A percentile compares a stretch with the other conserved stretches of the same genome.
These are phyloP conservation scores for Bacidia rubella DNA, from an alignment of 495 filamentous ascomycete species.

Conservation along the genomic window DNA sequence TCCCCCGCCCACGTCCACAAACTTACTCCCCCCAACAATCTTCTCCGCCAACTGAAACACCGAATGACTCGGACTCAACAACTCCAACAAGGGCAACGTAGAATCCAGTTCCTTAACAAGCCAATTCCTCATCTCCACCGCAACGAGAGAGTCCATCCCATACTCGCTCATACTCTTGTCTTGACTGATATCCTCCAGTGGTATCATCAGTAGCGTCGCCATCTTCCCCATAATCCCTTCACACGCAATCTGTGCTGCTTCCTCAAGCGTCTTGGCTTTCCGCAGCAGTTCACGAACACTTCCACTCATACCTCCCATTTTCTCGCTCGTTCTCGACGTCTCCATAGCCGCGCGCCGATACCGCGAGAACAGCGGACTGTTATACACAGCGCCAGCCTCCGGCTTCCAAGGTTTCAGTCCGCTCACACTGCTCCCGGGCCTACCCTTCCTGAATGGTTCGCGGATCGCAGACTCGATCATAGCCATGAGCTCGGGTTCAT, in stretches of 20 bases:
- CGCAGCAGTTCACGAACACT: neutral
- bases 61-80: slow-evolving; percentile 18
- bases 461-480: slow-evolving; percentile 7
- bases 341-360: neutral
- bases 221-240: neutral
- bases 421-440: neutral
- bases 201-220: neutral
- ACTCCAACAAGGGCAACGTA: slow-evolving; percentile 24
- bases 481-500: slow-evolving; percentile 2
- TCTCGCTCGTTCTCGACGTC: no score
- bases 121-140: slow-evolving; percentile 31
- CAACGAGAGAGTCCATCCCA: slow-evolving; percentile 29
- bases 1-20: neutral
- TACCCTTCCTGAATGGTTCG: neutral
- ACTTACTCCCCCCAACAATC: neutral
- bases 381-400: neutral
- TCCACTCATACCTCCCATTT: no score
- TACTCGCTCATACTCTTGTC: slow-evolving; percentile 17
- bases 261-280: neutral
- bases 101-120: slow-evolving; percentile 21
- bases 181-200: slow-evolving; percentile 1
- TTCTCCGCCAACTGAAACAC: slow-evolving; percentile 1
- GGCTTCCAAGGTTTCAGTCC: slow-evolving; percentile 5
- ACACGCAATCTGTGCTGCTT: neutral
- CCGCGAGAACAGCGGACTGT: neutral